A percentile compares a stretch with the other conserved stretches of the same genome.
Conservation (phyloP, 805 yeast genomes). For the Pichia nanzhaoensis region DNA sequence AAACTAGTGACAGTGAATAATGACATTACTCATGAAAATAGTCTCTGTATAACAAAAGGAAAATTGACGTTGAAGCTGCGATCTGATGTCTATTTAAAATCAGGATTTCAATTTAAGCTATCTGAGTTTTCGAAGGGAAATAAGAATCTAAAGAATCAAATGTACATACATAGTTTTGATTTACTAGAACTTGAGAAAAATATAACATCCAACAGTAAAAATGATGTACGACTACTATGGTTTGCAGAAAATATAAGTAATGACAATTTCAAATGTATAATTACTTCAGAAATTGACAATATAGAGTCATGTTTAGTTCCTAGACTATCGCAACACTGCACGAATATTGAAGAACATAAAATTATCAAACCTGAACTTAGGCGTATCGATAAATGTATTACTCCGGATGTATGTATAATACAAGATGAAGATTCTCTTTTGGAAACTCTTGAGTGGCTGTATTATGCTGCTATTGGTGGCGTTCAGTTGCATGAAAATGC, state of each 20-base stretch:
- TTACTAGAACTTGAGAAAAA: conserved; percentile 11
- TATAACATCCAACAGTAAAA: conserved; percentile 13
- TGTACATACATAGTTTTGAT: conserved; percentile 22
- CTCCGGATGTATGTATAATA: conserved; percentile 17
- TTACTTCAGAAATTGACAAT: conserved; percentile 3
- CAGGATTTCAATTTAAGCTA: conserved; percentile 30
- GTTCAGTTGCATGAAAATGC: conserved; percentile 22
- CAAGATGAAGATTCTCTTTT: conserved; percentile 20
- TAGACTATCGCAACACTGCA: background rate
- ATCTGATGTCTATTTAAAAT: conserved; percentile 24
- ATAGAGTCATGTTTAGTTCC: background rate
- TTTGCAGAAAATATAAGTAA: conserved; percentile 21
- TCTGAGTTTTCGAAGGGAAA: conserved; percentile 24
- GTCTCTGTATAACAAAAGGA: conserved; percentile 25
- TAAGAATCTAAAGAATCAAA: conserved; percentile 15
- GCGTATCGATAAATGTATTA: conserved; percentile 12
- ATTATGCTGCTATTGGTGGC: conserved; percentile 24
- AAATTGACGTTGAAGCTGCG: conserved; percentile 27
- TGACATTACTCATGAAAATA: conserved; percentile 28
- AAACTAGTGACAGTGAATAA: conserved; percentile 14
- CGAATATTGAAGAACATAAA: background rate
- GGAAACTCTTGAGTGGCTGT: conserved; percentile 27
- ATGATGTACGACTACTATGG: conserved; percentile 27
- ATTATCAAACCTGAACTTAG: background rate
- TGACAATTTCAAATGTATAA: background rate